A percentile compares a stretch with the other conserved stretches of the same genome.
Evolutionary conservation across 148 eudicot genomes (phyloP).

Genomic region (Cornus florida): DNA sequence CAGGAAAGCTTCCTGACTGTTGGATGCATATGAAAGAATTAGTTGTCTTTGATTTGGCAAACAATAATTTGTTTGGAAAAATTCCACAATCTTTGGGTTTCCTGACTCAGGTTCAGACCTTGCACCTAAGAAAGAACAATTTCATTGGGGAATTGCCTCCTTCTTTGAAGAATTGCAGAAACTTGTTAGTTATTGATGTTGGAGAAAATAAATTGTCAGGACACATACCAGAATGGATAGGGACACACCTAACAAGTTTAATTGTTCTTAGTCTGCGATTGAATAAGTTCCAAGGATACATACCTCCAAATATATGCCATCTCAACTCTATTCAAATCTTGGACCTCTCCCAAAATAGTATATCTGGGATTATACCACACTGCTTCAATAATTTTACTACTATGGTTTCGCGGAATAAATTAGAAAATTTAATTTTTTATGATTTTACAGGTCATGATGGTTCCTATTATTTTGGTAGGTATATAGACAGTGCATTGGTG

Average conservation of each 20-base stretch:
- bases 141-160: slow-evolving; percentile 5
- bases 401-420: not conserved
- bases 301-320: slow-evolving; percentile 23
- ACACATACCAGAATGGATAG: slow-evolving; percentile 25
- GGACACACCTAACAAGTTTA: slow-evolving; percentile 5
- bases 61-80: slow-evolving; percentile 12
- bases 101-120: not conserved
- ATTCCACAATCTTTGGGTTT: slow-evolving; percentile 10
- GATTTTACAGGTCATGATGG: too few species aligned
- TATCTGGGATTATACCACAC: slow-evolving; percentile 23
- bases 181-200: slow-evolving; percentile 11
- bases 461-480: too few species aligned
- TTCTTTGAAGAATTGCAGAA: slow-evolving; percentile 17
- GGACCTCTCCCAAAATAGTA: slow-evolving; percentile 25
- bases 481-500: slow-evolving; percentile 12
- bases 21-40: not conserved
- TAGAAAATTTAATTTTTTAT: too few species aligned
- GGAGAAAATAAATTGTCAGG: slow-evolving; percentile 17
- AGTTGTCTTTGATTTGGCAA: too few species aligned
- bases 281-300: slow-evolving; percentile 23
- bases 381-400: slow-evolving; percentile 17
- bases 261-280: slow-evolving; percentile 14
- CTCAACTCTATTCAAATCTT: slow-evolving; percentile 14
- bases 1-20: slow-evolving; percentile 23
- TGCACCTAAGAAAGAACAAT: not conserved